A percentile compares a stretch with the other conserved stretches of the same genome.
Evolutionary conservation across 2,329 filamentous ascomycete species (phyloP).

Genomic region (Microcyclospora tardicrescens): DNA sequence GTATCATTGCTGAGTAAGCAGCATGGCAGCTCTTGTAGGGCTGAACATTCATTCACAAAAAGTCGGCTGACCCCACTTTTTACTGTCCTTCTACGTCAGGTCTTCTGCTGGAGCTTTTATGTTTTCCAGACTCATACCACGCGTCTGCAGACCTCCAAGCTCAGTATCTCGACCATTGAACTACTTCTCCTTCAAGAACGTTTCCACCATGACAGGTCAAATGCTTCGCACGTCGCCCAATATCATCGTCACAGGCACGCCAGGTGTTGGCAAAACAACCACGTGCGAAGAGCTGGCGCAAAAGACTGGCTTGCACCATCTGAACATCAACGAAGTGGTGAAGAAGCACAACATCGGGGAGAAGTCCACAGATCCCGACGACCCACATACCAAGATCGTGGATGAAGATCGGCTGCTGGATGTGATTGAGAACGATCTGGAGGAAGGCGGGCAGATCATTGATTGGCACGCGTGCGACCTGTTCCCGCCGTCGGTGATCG

Average conservation of each 20-base stretch:
- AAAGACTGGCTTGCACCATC: constrained; percentile 62
- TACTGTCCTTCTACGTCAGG: no score
- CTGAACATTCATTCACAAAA: no score
- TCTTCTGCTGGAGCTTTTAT: no score
- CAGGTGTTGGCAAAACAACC: constrained; percentile 89
- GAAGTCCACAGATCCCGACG: constrained; percentile 59
- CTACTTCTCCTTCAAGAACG: no score
- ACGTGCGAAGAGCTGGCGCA: constrained; percentile 73
- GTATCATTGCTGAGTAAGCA: no score
- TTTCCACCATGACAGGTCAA: no score
- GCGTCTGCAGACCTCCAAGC: no score
- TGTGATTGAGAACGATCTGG: constrained; percentile 69
- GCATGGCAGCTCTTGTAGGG: no score
- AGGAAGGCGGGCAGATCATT: constrained; percentile 71
- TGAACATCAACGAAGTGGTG: constrained; percentile 82
- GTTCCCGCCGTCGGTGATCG: constrained; percentile 87
- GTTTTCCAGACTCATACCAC: no score
- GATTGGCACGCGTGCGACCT: constrained; percentile 98
- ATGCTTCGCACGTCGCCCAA: constrained; percentile 51
- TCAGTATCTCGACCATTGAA: no score
- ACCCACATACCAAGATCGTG: constrained; percentile 78
- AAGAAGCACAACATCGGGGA: constrained; percentile 82
- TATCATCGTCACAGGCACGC: constrained; percentile 89
- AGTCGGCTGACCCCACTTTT: no score
- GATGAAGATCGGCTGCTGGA: constrained; percentile 91